phyloP scores from a whole-genome alignment of 2,329 filamentous ascomycete species.

The Pleomassaria siparia region DNA sequence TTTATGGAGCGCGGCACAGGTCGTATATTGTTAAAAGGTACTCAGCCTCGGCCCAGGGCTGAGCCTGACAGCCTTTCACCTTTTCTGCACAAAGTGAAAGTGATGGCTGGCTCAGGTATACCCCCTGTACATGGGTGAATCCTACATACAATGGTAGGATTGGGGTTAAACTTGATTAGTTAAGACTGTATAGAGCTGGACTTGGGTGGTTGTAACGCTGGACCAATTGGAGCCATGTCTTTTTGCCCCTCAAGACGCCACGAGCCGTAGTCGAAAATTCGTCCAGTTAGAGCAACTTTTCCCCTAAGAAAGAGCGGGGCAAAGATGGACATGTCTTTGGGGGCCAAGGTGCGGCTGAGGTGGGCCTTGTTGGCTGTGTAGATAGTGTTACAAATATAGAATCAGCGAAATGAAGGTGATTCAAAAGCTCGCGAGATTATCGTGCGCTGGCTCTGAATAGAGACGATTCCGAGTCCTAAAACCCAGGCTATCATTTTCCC shows the following conservation, averaged over 20 bases:
- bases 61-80: no score
- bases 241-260: slow-evolving; percentile 7
- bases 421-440: no score
- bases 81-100: no score
- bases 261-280: slow-evolving; percentile 2
- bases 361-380: neutral
- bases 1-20: no score
- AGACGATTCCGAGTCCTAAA: no score
- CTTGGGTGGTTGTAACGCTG: slow-evolving; percentile 1
- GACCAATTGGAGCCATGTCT: slow-evolving; percentile 6
- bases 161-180: neutral
- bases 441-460: no score
- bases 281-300: slow-evolving; percentile 1
- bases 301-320: neutral
- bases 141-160: neutral
- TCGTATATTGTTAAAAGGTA: no score
- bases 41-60: no score
- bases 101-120: neutral
- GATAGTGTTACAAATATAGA: no score
- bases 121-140: neutral
- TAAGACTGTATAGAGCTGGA: neutral
- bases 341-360: slow-evolving; percentile 31
- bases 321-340: slow-evolving; percentile 8
- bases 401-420: no score
- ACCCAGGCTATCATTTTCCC: no score